Evolutionary conservation across 192 early-diverging fungal species (phyloP), one percentile per base, ranked within the genome.

Genomic region (Coemansia sp.): DNA sequence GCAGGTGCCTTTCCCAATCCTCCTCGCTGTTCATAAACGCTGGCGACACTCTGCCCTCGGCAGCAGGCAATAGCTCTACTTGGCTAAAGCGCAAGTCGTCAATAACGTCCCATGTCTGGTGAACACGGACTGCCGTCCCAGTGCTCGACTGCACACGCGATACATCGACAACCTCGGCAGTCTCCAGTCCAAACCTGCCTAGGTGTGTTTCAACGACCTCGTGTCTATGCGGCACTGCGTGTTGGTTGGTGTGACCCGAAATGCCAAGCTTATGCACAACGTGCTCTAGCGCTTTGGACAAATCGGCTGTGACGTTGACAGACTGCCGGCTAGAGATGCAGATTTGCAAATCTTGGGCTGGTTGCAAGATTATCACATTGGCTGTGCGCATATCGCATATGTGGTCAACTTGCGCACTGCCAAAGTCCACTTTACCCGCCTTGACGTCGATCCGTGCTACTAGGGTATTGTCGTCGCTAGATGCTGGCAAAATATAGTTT

Each of bases 91-190:
- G 63, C 62, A 65, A 68, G 41, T 76, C 67, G 20, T 79, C 74
- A 11, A 84, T 50, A 16, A 79, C 40, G 33, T 79, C 67, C 81
- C 76, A 84, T 3, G 63, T 70, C 63, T 84, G 76, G 18, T 62
- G 81, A 39, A 79, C 71, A 0, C 50, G 33, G 6, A 62, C 66
- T 1, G 29, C n/a, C 7, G 67, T 46, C 6, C 68, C 74, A 46
- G 18, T 69, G 50, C 29, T 47, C 1, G 76, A 58, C 16, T 27
- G 49, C 9, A 47, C 44, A 34, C 20, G 47, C 1, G 62, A 73
- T 13, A 70, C 66, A 9, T 71, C 69, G n/a, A 70, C 81, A 44
- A 84, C 41, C 31, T 73, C 62, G 1, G 68, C 71, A 27, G 57
- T 29, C 24, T 41, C 36, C 47, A 84, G 57, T 3, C 68, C 71